Percentiles rank a stretch among this genome's conserved stretches.
Evolutionary conservation across 192 early-diverging fungal genomes (phyloP).

Genomic region (Podila verticillata): DNA sequence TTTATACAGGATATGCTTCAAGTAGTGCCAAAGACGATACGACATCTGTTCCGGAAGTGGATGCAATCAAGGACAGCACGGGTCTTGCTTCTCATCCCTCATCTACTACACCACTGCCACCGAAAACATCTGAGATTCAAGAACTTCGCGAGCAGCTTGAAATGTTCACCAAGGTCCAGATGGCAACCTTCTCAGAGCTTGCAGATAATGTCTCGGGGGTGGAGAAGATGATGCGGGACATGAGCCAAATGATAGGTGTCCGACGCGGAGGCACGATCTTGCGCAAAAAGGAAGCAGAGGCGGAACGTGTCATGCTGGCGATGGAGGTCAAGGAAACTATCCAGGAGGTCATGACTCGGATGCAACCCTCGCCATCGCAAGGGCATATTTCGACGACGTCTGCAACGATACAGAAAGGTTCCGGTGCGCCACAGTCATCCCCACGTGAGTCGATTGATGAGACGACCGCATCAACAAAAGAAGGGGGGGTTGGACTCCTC

Average conservation of each 20-base stretch:
- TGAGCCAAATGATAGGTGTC: conserved; percentile 43
- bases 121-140: conserved; percentile 8
- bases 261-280: conserved; percentile 37
- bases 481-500: conserved; percentile 13
- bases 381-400: neutral
- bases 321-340: conserved; percentile 46
- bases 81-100: no score
- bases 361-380: neutral
- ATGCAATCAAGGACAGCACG: no score
- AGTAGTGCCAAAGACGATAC: no score
- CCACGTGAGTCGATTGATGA: neutral
- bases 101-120: neutral
- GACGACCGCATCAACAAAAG: neutral
- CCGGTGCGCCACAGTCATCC: neutral
- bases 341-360: conserved; percentile 29
- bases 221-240: conserved; percentile 49
- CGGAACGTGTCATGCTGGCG: conserved; percentile 32
- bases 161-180: conserved; percentile 45
- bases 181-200: conserved; percentile 44
- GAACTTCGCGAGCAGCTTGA: conserved; percentile 41
- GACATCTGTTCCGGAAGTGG: no score
- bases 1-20: no score
- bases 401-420: neutral
- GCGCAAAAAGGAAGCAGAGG: conserved; percentile 31
- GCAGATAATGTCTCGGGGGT: conserved; percentile 44